phyloP scores from a whole-genome alignment of 352 stramenopile species.

The Globisporangium radiosum region DNA sequence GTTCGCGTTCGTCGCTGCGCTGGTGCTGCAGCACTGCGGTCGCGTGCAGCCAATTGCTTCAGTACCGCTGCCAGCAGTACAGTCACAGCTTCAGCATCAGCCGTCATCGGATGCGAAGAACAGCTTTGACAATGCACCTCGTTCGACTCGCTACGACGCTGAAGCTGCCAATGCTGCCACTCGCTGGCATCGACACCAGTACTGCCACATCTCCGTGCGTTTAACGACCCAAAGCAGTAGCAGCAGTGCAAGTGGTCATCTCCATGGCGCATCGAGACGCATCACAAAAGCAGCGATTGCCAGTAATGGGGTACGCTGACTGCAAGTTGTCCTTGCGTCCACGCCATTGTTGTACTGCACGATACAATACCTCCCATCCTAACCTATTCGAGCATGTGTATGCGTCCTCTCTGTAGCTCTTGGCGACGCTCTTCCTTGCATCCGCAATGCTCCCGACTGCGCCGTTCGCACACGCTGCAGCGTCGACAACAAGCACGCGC shows the following conservation, averaged over 20 bases:
- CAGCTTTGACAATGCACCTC: too few relatives aligned
- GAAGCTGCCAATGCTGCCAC: not conserved
- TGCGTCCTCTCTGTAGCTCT: conserved; percentile 13
- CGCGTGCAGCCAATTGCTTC: not conserved
- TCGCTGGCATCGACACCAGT: not conserved
- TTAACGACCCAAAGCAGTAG: not conserved
- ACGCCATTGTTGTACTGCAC: not conserved
- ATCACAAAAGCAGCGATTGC: not conserved
- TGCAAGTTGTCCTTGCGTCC: not conserved
- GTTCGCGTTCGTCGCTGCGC: conserved; percentile 11
- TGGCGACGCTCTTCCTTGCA: conserved; percentile 32
- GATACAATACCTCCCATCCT: not conserved
- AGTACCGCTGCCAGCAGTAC: conserved; percentile 6
- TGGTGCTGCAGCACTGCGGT: conserved; percentile 19
- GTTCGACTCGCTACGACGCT: not conserved
- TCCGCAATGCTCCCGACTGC: conserved; percentile 30
- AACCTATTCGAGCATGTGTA: not conserved
- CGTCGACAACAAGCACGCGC: not conserved
- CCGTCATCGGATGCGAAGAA: not conserved
- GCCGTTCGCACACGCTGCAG: not conserved
- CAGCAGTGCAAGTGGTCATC: not conserved
- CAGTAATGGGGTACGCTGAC: conserved; percentile 1
- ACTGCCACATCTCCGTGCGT: too few relatives aligned
- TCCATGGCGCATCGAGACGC: not conserved
- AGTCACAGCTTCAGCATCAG: conserved; percentile 4